phyloP scores from a whole-genome alignment of 2,329 filamentous ascomycete genomes.

The Colletotrichum sp. region DNA sequence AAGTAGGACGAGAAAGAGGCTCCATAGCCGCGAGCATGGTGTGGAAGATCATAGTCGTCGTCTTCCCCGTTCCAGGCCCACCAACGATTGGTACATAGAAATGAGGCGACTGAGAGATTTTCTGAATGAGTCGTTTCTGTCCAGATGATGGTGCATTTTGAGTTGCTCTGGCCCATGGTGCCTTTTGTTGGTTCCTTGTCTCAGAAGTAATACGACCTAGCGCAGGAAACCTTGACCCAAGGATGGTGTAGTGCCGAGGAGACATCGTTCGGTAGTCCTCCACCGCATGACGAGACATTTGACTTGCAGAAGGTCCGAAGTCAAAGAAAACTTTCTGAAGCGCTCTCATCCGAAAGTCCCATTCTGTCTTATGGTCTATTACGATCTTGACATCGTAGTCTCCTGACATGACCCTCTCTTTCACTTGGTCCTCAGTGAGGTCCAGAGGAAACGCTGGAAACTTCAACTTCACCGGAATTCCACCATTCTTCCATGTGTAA shows the following conservation, averaged over 20 bases:
- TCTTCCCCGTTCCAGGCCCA: background rate
- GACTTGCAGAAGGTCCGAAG: background rate
- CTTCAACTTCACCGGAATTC: background rate
- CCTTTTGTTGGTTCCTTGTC: background rate
- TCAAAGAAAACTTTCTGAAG: background rate
- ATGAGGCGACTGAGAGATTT: background rate
- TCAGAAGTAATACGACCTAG: background rate
- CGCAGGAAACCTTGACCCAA: background rate
- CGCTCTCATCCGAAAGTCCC: background rate
- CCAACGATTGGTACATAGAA: background rate
- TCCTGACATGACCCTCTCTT: background rate
- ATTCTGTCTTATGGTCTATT: background rate
- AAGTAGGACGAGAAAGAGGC: background rate
- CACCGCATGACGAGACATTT: background rate
- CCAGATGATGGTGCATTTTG: background rate
- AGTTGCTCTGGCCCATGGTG: background rate
- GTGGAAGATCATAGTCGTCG: background rate
- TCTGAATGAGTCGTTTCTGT: background rate
- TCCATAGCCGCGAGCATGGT: background rate
- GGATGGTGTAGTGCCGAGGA: background rate
- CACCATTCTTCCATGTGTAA: accelerated
- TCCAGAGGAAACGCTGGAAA: background rate
- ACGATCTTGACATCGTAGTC: background rate
- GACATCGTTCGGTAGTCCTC: background rate
- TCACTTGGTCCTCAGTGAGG: background rate